Percentiles rank a stretch among this genome's conserved stretches.
Evolutionary conservation across 164 flowering plant genomes (phyloP).

Genomic region (Magnolia changhungtana): DNA sequence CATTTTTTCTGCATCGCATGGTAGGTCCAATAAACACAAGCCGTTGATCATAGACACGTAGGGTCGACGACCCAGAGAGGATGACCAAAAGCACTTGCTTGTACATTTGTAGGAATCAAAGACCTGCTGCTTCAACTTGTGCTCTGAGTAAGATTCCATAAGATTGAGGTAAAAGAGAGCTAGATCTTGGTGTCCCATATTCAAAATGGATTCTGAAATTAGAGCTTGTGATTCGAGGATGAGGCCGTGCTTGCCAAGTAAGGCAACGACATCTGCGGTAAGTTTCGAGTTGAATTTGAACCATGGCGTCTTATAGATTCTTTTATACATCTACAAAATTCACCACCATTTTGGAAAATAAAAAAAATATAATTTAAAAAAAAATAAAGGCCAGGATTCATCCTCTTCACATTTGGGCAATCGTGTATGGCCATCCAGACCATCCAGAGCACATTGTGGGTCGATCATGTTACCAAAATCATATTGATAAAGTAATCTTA

Average conservation of each 20-base stretch:
- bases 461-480: not conserved
- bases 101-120: constrained; percentile 28
- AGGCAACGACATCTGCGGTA: constrained; percentile 51
- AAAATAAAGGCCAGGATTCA: not conserved
- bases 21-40: constrained; percentile 44
- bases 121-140: constrained; percentile 31
- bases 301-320: constrained; percentile 60
- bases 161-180: constrained; percentile 47
- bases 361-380: constrained; percentile 5
- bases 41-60: constrained; percentile 53
- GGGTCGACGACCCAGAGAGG: constrained; percentile 38
- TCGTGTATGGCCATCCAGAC: not conserved
- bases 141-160: constrained; percentile 49
- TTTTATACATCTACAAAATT: constrained; percentile 48
- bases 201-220: constrained; percentile 39
- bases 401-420: too few relatives aligned
- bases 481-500: not conserved
- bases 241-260: constrained; percentile 39
- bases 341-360: not conserved
- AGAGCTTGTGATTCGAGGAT: constrained; percentile 42
- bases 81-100: constrained; percentile 34
- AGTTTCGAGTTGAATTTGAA: constrained; percentile 69
- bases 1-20: constrained; percentile 54
- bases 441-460: not conserved
- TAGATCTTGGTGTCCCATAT: constrained; percentile 33